Evolutionary conservation across 345 rosid species (phyloP).

Genomic region (Populus nigra): DNA sequence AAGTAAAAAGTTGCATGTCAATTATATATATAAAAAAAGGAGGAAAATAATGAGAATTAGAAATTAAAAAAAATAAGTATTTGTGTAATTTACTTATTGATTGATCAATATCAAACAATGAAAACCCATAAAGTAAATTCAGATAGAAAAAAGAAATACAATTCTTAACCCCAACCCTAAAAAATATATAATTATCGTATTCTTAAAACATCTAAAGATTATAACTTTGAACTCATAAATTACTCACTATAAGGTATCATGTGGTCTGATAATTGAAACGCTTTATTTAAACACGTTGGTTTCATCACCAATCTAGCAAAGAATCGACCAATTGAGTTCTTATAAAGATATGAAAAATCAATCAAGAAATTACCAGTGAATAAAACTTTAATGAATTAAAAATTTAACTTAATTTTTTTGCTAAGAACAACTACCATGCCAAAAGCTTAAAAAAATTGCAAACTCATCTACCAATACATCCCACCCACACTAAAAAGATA

Average conservation of each 20-base stretch:
- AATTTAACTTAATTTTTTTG: no score
- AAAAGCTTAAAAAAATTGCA: no score
- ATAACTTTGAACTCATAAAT: background rate
- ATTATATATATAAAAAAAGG: no score
- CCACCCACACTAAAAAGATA: no score
- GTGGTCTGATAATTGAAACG: constrained; percentile 80
- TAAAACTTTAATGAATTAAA: background rate
- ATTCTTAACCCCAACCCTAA: constrained; percentile 3
- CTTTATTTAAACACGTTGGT: constrained; percentile 69
- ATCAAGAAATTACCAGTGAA: background rate
- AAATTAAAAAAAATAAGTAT: no score
- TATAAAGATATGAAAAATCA: constrained; percentile 65
- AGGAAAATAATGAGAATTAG: no score
- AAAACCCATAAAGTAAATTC: background rate
- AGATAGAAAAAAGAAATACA: background rate
- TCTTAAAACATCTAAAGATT: background rate
- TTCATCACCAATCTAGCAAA: constrained; percentile 83
- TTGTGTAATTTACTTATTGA: no score
- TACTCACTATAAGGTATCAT: constrained; percentile 75
- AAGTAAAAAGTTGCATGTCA: no score
- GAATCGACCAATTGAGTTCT: constrained; percentile 82
- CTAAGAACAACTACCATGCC: no score
- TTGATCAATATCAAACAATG: background rate
- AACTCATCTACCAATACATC: no score
- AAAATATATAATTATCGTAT: background rate